Base-by-base conservation (phyloP, 2,329 filamentous ascomycete genomes). In the Aaosphaeria pasadenensis region DNA sequence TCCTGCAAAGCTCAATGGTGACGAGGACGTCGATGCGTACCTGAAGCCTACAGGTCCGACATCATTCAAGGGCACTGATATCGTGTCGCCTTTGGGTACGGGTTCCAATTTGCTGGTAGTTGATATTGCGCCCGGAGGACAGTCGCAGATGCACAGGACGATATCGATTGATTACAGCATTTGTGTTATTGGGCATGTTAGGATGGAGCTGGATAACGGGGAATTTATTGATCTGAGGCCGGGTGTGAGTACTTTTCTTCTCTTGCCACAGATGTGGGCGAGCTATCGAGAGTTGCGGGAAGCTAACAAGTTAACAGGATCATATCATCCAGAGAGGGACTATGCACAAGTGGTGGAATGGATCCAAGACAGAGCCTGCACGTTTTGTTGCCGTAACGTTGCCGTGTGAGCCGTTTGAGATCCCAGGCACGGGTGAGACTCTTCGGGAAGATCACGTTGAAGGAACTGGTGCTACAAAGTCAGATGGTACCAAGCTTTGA, bases 1-100 rank as follows among this genome's bases (percentile, higher is more conserved):
- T 50, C 74, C 71, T 4, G 56, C 71, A 0, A 59, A 70, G 46
- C 64, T 78, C 17, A 72, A 71, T 58, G 44, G 52, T 42, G 71
- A 76, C 51, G 59, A 52, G n/a, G 75, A 78, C 61, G 52, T 78
- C 32, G 47, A 49, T 2, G 59, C 53, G 29, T 74, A 77, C 58
- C 49, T 53, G 1, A 42, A 43, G 29, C 33, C 33, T 3, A n/a
- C 13, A 2, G 49, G 51, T 5, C 24, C 50, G 6, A 42, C 48
- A 2, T 50, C 48, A 11, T 45, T 54, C 49, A 50, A 46, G 11
- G 42, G 32, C n/a, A 47, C 42, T 6, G 40, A 46, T 42, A 60
- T 60, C 31, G 56, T 60, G n/a, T 40, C 46, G 9, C 53, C 51
- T 7, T 50, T 48, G 6, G 11, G 11, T 2, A 32, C 38, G 5